Evolutionary conservation across 352 stramenopile genomes (phyloP), one percentile per base, ranked within the genome.

Genomic region (Globisporangium okanoganense): DNA sequence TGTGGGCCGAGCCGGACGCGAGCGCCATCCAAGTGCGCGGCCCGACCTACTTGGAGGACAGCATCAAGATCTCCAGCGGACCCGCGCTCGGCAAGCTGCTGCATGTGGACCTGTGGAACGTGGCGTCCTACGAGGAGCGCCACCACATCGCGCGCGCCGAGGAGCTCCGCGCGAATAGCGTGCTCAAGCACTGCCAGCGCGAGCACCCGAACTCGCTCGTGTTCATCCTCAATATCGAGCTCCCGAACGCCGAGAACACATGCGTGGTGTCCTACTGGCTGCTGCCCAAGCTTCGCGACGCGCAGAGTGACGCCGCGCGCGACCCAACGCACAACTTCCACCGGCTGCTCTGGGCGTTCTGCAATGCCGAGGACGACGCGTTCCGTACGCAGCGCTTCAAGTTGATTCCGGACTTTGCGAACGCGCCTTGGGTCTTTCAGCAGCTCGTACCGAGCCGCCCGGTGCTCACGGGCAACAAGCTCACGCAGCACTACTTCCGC

Each of bases 301-400:
- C 69, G 18, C 45, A 50, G 8, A 52, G 62, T 16, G 58, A 49
- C 27, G 29, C 40, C 0, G 44, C 54, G n/a, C 54, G 69, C 40
- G 41, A 65, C 6, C 62, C 67, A 5, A 53, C 66, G 22, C 41
- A 63, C 27, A 83, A 70, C n/a, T 92, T 92, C 56, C 58, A 85
- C n/a, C 55, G 64, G 5, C 72, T 94, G 31, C 61, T 90, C n/a
- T 61, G 70, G 59, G 68, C 70, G 33, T 91, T 92, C 48, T 76
- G 73, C 48, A 71, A 80, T 40, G 65, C 70, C 18, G 61, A 72
- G 50, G 68, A 75, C 48, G 69, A 79, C 45, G 65, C 62, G 12
- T 94, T 83, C 65, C 78, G 82, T 43, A 78, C 92, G 59, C 50
- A 72, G n/a, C 78, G 88, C 51, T 94, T 96, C 61, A 97, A 97